Percentiles rank a stretch among this genome's conserved stretches.
Evolutionary conservation across 1,284 basidiomycete species (phyloP).

Genomic region (Schizopora paradoxa): DNA sequence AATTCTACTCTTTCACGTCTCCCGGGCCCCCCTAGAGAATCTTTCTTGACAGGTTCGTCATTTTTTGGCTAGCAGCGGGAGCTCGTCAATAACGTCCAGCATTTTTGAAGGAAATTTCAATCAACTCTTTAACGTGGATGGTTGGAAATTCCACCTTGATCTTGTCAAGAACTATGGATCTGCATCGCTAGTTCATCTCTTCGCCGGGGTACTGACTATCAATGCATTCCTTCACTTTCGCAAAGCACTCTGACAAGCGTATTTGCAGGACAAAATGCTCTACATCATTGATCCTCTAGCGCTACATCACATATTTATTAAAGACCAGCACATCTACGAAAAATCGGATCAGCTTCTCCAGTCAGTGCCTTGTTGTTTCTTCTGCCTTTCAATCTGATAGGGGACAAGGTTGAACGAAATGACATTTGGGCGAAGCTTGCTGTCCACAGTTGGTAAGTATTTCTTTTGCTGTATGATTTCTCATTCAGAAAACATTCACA

Average conservation of each 20-base stretch:
- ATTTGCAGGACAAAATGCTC: constrained; percentile 15
- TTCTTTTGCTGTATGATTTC: too few species aligned
- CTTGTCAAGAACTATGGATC: constrained; percentile 21
- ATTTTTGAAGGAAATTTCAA: constrained; percentile 11
- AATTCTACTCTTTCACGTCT: constrained; percentile 15
- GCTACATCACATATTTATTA: constrained; percentile 28
- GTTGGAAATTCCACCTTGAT: constrained; percentile 22
- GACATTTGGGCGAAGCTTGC: neutral
- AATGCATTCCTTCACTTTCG: neutral
- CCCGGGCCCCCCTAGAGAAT: constrained; percentile 23
- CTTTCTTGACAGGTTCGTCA: constrained; percentile 14
- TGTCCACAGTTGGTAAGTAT: too few species aligned
- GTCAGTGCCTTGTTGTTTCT: too few species aligned
- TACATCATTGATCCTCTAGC: constrained; percentile 23
- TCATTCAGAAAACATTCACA: neutral
- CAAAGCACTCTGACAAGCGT: neutral
- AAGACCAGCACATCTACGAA: constrained; percentile 28
- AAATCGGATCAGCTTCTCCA: neutral
- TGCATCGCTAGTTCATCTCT: constrained; percentile 18
- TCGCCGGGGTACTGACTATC: constrained; percentile 22
- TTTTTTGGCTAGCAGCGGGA: neutral
- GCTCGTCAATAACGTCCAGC: neutral
- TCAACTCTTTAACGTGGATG: constrained; percentile 19
- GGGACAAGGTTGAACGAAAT: too few species aligned
- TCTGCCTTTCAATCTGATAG: too few species aligned